Conservation (phyloP, 106 monocot genomes). For the Gastrodia elata region DNA sequence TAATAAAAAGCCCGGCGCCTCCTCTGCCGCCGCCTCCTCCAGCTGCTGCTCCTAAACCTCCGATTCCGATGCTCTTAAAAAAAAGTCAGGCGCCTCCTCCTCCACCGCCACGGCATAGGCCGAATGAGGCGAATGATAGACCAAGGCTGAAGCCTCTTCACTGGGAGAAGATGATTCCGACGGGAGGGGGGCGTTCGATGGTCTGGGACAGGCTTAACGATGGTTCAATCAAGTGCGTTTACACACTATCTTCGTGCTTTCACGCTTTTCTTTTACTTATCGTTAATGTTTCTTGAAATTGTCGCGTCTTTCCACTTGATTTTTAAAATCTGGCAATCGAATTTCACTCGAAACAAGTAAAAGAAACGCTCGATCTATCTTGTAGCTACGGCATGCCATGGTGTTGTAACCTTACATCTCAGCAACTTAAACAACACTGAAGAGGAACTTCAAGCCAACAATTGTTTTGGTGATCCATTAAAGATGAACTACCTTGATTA, state of each 20-base stretch:
- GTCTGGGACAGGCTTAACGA: conserved; percentile 80
- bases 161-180: conserved; percentile 70
- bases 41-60: conserved; percentile 19
- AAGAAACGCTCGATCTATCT: no score
- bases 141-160: conserved; percentile 81
- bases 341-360: no score
- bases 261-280: background rate
- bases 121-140: conserved; percentile 12
- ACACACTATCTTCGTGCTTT: background rate
- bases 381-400: no score
- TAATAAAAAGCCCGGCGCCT: conserved; percentile 9
- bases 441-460: no score
- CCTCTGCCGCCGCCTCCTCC: conserved; percentile 13
- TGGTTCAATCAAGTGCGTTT: conserved; percentile 70
- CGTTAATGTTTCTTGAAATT: background rate
- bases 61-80: conserved; percentile 16
- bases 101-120: background rate
- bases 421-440: no score
- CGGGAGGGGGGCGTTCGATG: conserved; percentile 68
- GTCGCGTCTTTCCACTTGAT: background rate
- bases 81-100: conserved; percentile 13
- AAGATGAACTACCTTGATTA: no score
- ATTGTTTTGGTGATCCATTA: no score
- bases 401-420: no score
- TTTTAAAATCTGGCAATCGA: background rate